These are phyloP conservation scores for Diplodia seriata DNA, from an alignment of 2,329 filamentous ascomycete genomes.

Conservation along the genomic window DNA sequence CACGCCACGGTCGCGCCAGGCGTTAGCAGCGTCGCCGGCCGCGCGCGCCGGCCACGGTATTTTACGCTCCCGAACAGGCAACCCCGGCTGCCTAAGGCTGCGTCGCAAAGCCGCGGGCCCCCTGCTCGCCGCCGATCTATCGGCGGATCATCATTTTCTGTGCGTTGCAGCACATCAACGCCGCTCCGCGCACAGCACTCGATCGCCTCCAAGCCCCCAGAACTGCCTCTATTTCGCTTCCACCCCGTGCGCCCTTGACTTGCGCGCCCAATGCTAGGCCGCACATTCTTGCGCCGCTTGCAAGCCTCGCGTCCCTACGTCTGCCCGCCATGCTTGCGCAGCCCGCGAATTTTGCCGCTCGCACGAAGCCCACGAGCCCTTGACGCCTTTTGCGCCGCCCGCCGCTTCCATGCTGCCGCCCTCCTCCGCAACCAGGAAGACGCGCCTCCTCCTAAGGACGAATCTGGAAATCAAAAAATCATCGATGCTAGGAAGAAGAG, in stretches of 20 bases:
- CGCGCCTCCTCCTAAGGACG: neutral
- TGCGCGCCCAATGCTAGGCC: constrained; percentile 30
- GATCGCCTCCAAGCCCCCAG: neutral
- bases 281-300: constrained; percentile 18
- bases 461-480: too few species aligned
- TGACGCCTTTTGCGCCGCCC: constrained; percentile 8
- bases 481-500: neutral
- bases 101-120: neutral
- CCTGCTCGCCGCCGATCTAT: constrained; percentile 13
- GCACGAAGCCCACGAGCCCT: neutral
- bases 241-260: neutral
- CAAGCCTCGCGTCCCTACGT: constrained; percentile 13
- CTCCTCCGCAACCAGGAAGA: neutral
- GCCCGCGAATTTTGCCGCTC: neutral
- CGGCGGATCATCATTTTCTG: constrained; percentile 29
- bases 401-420: constrained; percentile 7
- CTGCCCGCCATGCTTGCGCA: constrained; percentile 29
- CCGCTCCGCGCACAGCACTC: constrained; percentile 17
- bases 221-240: constrained; percentile 1
- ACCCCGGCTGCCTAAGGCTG: constrained; percentile 16
- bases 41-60: constrained; percentile 3
- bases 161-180: constrained; percentile 1
- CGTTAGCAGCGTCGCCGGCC: neutral
- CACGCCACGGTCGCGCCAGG: neutral
- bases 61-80: constrained; percentile 4